Evolutionary conservation across 2,329 filamentous ascomycete species (phyloP).

Genomic region (Apiospora marii): DNA sequence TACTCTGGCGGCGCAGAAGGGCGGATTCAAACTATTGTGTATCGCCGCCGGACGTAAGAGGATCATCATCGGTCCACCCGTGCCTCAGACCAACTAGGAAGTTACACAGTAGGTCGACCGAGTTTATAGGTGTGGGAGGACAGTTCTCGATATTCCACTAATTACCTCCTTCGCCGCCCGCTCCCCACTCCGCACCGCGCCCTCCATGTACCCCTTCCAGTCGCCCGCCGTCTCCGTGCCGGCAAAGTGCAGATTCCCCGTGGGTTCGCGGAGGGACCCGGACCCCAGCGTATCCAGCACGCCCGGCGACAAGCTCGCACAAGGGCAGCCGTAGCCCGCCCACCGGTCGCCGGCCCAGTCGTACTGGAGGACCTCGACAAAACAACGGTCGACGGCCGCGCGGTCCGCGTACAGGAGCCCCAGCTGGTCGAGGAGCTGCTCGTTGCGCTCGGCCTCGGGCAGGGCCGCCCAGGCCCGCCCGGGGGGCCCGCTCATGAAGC

Average conservation of each 20-base stretch:
- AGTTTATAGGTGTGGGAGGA: background rate
- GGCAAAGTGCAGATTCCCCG: conserved; percentile 57
- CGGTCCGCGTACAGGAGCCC: conserved; percentile 34
- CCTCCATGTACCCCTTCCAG: conserved; percentile 68
- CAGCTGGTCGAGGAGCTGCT: conserved; percentile 39
- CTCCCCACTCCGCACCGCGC: conserved; percentile 58
- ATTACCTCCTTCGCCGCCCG: conserved; percentile 56
- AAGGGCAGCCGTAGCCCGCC: conserved; percentile 50
- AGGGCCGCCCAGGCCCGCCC: conserved; percentile 44
- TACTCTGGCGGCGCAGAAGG: too few species aligned
- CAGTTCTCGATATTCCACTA: conserved; percentile 22
- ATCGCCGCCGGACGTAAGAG: too few species aligned
- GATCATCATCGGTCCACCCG: too few species aligned
- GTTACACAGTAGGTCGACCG: too few species aligned
- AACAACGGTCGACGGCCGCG: conserved; percentile 33
- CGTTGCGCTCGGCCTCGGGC: conserved; percentile 31
- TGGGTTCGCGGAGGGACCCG: conserved; percentile 41
- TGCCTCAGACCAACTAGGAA: too few species aligned
- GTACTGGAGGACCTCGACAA: conserved; percentile 43
- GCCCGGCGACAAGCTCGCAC: conserved; percentile 46
- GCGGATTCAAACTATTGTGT: too few species aligned
- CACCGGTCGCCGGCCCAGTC: conserved; percentile 50
- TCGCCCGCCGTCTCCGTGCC: conserved; percentile 60
- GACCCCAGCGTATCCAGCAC: conserved; percentile 41
- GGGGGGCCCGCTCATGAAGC: conserved; percentile 49